phyloP scores from a whole-genome alignment of 1,139 yeast species.

The Tardiomyces blankii region DNA sequence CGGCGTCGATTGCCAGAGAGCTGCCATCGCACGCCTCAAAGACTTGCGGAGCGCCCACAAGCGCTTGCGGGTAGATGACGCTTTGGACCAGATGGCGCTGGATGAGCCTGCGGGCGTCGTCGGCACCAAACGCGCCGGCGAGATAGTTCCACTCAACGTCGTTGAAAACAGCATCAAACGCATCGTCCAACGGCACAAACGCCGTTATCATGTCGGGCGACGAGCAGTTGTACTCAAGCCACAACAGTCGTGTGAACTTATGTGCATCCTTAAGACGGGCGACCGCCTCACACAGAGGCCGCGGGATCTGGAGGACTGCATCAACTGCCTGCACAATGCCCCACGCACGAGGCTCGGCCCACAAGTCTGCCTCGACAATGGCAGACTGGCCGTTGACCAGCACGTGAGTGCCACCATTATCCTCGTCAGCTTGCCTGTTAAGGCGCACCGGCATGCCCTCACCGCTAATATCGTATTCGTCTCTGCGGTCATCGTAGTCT shows the following conservation, averaged over 20 bases:
- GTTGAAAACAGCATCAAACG: slow-evolving; percentile 26
- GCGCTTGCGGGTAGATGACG: slow-evolving; percentile 1
- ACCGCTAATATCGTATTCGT: neutral
- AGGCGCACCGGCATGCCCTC: neutral
- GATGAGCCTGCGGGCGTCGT: slow-evolving; percentile 28
- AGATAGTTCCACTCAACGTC: slow-evolving; percentile 40
- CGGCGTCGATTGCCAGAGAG: slow-evolving; percentile 8
- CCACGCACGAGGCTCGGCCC: slow-evolving; percentile 52
- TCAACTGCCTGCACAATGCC: slow-evolving; percentile 71
- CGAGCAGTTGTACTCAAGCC: slow-evolving; percentile 14
- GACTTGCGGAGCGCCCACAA: slow-evolving; percentile 5
- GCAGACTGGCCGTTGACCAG: slow-evolving; percentile 7
- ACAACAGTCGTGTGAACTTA: slow-evolving; percentile 16
- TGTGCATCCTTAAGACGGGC: slow-evolving; percentile 14
- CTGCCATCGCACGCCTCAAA: slow-evolving; percentile 21
- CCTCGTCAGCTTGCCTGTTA: slow-evolving; percentile 3
- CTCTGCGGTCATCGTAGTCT: too few species aligned
- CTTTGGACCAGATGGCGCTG: slow-evolving; percentile 25
- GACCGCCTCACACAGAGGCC: slow-evolving; percentile 33
- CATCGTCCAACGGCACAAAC: slow-evolving; percentile 36
- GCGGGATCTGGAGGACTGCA: slow-evolving; percentile 35
- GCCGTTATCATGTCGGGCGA: slow-evolving; percentile 25
- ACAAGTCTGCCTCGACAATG: slow-evolving; percentile 52
- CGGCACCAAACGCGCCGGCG: slow-evolving; percentile 24
- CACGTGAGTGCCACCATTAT: neutral